A percentile compares a stretch with the other conserved stretches of the same genome.
Evolutionary conservation across 2,329 filamentous ascomycete species (phyloP).

Genomic region (Pseudogymnoascus sp.): DNA sequence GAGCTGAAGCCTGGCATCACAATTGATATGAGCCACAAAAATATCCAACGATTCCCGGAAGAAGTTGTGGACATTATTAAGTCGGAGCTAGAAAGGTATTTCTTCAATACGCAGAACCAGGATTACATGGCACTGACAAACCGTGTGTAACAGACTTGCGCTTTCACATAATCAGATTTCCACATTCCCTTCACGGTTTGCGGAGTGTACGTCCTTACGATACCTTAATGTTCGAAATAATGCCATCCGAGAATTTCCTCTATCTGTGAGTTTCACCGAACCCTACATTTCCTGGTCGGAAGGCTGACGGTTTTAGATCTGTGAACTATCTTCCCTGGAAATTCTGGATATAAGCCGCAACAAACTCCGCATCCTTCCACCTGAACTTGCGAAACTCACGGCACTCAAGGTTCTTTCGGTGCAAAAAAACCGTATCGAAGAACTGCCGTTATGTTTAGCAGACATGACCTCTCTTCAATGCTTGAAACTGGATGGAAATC

Average conservation of each 20-base stretch:
- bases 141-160: constrained; percentile 50
- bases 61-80: constrained; percentile 33
- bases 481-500: constrained; percentile 84
- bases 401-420: constrained; percentile 86
- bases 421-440: constrained; percentile 77
- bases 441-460: constrained; percentile 74
- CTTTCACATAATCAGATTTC: constrained; percentile 73
- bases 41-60: constrained; percentile 46
- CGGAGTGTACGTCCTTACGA: constrained; percentile 68
- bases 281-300: background rate
- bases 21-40: constrained; percentile 69
- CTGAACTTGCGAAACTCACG: constrained; percentile 70
- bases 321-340: constrained; percentile 77
- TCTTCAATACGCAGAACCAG: constrained; percentile 12
- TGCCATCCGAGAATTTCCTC: constrained; percentile 59
- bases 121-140: constrained; percentile 25
- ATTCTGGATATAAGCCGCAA: constrained; percentile 91
- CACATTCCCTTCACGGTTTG: constrained; percentile 61
- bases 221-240: constrained; percentile 79
- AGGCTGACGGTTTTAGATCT: constrained; percentile 50
- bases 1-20: constrained; percentile 65
- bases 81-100: constrained; percentile 29
- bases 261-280: constrained; percentile 43
- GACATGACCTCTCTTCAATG: constrained; percentile 87
- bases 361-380: constrained; percentile 68